phyloP scores from a whole-genome alignment of 2,329 filamentous ascomycete species.

The Lecanicillium sp. region DNA sequence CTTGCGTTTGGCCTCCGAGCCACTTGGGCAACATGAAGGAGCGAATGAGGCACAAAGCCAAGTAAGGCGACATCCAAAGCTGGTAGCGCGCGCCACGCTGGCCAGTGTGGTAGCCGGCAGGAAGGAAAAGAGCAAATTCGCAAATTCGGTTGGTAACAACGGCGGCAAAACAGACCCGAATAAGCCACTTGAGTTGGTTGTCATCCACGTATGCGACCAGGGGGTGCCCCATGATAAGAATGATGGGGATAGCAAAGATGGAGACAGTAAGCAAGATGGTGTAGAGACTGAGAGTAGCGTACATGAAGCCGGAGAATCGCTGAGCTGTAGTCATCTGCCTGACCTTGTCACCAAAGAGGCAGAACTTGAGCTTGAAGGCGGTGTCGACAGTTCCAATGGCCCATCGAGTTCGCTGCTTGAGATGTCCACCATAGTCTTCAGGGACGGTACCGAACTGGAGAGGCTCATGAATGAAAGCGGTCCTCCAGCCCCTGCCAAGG shows the following conservation, averaged over 20 bases:
- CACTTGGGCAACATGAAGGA: constrained; percentile 49
- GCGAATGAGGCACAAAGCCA: constrained; percentile 47
- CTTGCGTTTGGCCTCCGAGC: constrained; percentile 50
- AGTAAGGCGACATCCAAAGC: constrained; percentile 56
- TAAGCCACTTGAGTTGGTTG: constrained; percentile 49
- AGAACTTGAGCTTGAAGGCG: constrained; percentile 52
- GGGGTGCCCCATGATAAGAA: constrained; percentile 46
- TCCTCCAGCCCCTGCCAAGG: constrained; percentile 53
- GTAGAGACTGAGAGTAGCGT: constrained; percentile 46
- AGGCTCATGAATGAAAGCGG: constrained; percentile 49
- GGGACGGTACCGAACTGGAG: constrained; percentile 53
- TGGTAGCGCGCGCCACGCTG: constrained; percentile 47
- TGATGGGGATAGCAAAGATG: constrained; percentile 50
- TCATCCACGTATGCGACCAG: constrained; percentile 47
- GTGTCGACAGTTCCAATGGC: constrained; percentile 49
- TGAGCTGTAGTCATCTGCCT: constrained; percentile 46
- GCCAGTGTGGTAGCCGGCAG: constrained; percentile 50
- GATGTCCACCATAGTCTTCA: constrained; percentile 44
- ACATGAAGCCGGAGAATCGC: constrained; percentile 51
- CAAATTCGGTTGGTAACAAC: constrained; percentile 43
- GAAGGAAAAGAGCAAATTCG: constrained; percentile 50
- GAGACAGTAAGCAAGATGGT: constrained; percentile 46
- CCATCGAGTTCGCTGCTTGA: constrained; percentile 51
- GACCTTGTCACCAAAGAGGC: constrained; percentile 44
- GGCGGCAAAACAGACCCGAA: constrained; percentile 45